Base-by-base conservation (phyloP, 257 asterid genomes). In the Primulina eburnea region DNA sequence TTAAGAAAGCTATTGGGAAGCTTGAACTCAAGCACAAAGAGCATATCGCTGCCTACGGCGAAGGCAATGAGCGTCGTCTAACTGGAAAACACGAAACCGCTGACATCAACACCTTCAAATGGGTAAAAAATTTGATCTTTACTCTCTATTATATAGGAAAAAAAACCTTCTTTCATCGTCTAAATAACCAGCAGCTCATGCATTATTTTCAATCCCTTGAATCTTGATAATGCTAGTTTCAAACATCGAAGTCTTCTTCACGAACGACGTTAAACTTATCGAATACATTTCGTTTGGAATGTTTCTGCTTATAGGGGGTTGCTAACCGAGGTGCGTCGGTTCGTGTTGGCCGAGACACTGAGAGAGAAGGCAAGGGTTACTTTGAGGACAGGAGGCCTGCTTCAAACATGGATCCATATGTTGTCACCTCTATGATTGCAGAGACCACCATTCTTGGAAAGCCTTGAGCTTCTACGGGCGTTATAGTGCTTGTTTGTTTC, bases 311-410 rank as follows among this genome's bases (percentile, higher is more conserved):
- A 6, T 14, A 74, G 78, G 78, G 78, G 3, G 74, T 74, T 10
- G 78, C 78, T 0, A 35, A 74, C 24, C 78, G 73, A n/a, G 78
- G 73, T 3, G 78, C 78, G 1, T 74, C 78, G 0, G 33, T 74
- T 47, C 60, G 78, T 29, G 78, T 74, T 9, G 78, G 78, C 4
- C 47, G 78, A 6, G 74, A 68, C 65, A 74, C 78, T 1, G 71
- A 74, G 70, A 68, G 55, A 58, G 65, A 62, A 33, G 74, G 74
- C 64, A 68, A 74, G 37, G 78, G 78, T 26, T 74, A 74, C 38
- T 74, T 74, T 68, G 78, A 74, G 78, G 78, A 74, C 55, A 68
- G 78, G 74, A 68, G 78, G 65, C 78, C 78, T 34, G 73, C 78
- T 68, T 74, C 78, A 2, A 74, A 74, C 64, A 68, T 68, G 78